Conservation (phyloP, 1,284 basidiomycete species). For the Sparassis latifolia region DNA sequence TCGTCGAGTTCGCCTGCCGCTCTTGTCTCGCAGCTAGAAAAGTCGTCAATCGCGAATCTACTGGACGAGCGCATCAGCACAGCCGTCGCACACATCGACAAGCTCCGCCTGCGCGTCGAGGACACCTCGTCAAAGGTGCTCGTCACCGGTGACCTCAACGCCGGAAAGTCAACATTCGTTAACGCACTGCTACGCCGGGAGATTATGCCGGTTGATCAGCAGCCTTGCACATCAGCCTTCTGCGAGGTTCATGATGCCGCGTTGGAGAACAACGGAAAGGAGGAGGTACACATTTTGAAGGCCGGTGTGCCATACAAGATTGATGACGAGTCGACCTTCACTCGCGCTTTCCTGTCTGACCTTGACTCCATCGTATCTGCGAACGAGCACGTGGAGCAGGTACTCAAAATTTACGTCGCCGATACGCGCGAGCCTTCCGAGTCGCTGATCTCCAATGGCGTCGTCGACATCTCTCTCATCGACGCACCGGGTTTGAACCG, state of each 20-base stretch:
- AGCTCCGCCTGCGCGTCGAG: conserved; percentile 80
- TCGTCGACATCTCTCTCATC: conserved; percentile 97
- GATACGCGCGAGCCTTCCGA: conserved; percentile 69
- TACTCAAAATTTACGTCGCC: conserved; percentile 81
- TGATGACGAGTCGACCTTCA: conserved; percentile 73
- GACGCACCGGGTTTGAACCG: conserved; percentile 98
- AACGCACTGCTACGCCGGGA: conserved; percentile 87
- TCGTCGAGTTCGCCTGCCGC: conserved; percentile 67
- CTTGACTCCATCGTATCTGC: conserved; percentile 81
- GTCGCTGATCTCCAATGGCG: conserved; percentile 91
- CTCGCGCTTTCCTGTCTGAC: conserved; percentile 59
- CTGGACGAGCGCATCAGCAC: conserved; percentile 82
- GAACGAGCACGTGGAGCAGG: conserved; percentile 65
- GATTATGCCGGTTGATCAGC: conserved; percentile 97
- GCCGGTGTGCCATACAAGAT: conserved; percentile 68
- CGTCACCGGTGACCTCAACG: conserved; percentile 98
- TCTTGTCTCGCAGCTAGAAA: conserved; percentile 89
- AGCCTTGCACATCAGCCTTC: conserved; percentile 96
- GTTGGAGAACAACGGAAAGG: conserved; percentile 70
- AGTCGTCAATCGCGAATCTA: conserved; percentile 87
- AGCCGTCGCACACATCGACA: conserved; percentile 77
- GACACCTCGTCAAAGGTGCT: conserved; percentile 95
- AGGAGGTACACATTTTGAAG: conserved; percentile 80
- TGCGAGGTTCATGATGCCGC: conserved; percentile 92
- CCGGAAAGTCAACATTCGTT: conserved; percentile 98